phyloP scores from a whole-genome alignment of 352 stramenopile genomes.

The Pythium biforme region DNA sequence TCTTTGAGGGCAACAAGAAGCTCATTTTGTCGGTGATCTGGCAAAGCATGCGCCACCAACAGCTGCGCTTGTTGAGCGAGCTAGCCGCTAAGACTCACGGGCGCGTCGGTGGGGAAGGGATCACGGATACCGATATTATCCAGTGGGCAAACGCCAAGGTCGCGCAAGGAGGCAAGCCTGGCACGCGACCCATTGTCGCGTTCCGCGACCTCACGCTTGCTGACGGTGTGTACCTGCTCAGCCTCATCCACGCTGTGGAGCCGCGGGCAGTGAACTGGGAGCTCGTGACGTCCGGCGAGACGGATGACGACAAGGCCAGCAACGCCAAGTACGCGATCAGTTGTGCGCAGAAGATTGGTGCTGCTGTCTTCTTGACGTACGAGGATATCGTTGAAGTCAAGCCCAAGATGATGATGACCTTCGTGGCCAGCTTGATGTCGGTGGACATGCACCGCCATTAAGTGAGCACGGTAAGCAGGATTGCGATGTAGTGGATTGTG shows the following conservation, averaged over 20 bases:
- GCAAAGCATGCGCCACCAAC: slow-evolving; percentile 93
- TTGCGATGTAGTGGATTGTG: not conserved
- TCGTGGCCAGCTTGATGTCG: slow-evolving; percentile 84
- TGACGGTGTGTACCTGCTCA: slow-evolving; percentile 82
- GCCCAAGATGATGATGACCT: slow-evolving; percentile 92
- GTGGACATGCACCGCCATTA: slow-evolving; percentile 67
- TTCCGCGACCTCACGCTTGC: slow-evolving; percentile 84
- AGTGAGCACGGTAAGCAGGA: not conserved
- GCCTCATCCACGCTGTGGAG: slow-evolving; percentile 87
- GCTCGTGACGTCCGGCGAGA: slow-evolving; percentile 56
- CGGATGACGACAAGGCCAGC: slow-evolving; percentile 82
- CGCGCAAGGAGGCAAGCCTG: slow-evolving; percentile 61
- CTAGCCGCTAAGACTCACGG: slow-evolving; percentile 36
- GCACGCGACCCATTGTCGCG: slow-evolving; percentile 63
- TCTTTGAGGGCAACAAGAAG: slow-evolving; percentile 92
- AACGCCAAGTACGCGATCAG: slow-evolving; percentile 94
- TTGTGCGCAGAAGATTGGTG: slow-evolving; percentile 91
- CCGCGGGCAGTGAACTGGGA: slow-evolving; percentile 90
- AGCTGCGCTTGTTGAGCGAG: slow-evolving; percentile 80
- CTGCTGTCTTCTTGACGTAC: slow-evolving; percentile 90
- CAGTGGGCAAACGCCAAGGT: slow-evolving; percentile 86
- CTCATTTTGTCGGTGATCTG: slow-evolving; percentile 93
- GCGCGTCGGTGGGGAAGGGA: slow-evolving; percentile 36
- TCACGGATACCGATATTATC: slow-evolving; percentile 84
- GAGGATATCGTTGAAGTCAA: slow-evolving; percentile 95